Evolutionary conservation across 1,284 basidiomycete genomes (phyloP), one percentile per base, ranked within the genome.

Genomic region (Trametes hirsuta): DNA sequence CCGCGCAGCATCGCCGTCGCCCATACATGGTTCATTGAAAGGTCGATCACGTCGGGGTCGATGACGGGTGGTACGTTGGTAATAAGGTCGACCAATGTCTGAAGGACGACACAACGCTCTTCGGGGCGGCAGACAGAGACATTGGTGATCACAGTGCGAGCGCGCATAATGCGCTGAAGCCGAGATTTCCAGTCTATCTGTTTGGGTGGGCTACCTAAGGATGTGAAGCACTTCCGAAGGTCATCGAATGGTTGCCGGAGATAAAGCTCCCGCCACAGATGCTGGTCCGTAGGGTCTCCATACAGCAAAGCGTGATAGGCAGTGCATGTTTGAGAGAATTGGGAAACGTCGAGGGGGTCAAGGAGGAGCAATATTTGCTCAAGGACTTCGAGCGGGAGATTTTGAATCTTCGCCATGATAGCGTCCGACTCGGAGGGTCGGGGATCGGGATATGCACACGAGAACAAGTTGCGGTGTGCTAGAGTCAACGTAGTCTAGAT

Each of bases 221-320:
- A 72, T 2, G 76, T 77, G 6, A 81, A 65, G 51, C 84, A 81
- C 22, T 53, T 55, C 4, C 84, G 75, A 1, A 82, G 86, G 65
- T 90, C 86, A 57, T 90, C 87, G 47, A 87, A 75, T 0, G 78
- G 76, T 63, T 85, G 81, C 0, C 70, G 58, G 47, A 90, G 82
- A 69, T 89, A 90, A 1, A 90, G 75, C 14, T 71, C 74, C 3
- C 85, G 79, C 88, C 88, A 90, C 48, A 90, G 71, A 53, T 77
- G 76, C 22, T 77, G 75, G 66, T 82, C 77, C 18, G 68, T 68
- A 0, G 77, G 67, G 52, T 75, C 63, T 3, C 42, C 42, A 62
- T 87, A 85, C 21, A 89, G 69, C 55, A 84, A 66, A 3, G 65
- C 63, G 61, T 75, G 70, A 53, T 82, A 77, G n/a, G 66, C 62